Evolutionary conservation across 768 basidiomycete genomes (phyloP), one percentile per base, ranked within the genome.

Genomic region (Amanita pseudoporphyria): DNA sequence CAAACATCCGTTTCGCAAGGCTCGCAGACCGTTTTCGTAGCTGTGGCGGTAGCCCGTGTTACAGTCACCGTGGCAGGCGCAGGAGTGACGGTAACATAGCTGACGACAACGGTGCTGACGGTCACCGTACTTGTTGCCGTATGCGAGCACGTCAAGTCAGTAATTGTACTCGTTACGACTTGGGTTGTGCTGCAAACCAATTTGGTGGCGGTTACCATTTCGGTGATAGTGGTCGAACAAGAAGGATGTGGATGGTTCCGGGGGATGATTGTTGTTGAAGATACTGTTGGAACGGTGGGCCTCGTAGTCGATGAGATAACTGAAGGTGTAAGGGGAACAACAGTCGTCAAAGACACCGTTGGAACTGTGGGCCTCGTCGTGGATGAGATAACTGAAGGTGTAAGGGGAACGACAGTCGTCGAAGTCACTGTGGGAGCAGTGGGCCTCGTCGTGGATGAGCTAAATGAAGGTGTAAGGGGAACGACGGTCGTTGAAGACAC

Each of bases 1-100:
- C 30, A 45, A 13, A 14, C 30, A 6, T 33, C 31, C 32, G 44
- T 45, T 13, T 48, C 22, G 39, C 47, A 48, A 38, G 47, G 47
- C 18, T 9, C 36, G 36, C 47, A 48, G 1, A 38, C 12, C 9
- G 47, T 48, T 9, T 19, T 39, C 6, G 47, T 38, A 5, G 14
- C 14, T 6, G 47, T 38, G 10, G 14, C 14, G 9, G 47, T 26
- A 9, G 21, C 7, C 6, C 5, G 28, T 19, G 43, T 7, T 12
- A 33, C 31, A 6, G 44, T 45, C 22, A 45, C 44, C 14, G 44
- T 45, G 31, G 46, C n/a, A 37, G 46, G n/a, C 26, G 6, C 10
- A 14, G 21, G 9, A 9, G 46, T 28, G 18, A 39, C 12, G 4
- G 36, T 48, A 13, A 37, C 39, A 19, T 19, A 46, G n/a, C 30